phyloP scores from a whole-genome alignment of 306 rosid species.

The Dalbergia cultrata region DNA sequence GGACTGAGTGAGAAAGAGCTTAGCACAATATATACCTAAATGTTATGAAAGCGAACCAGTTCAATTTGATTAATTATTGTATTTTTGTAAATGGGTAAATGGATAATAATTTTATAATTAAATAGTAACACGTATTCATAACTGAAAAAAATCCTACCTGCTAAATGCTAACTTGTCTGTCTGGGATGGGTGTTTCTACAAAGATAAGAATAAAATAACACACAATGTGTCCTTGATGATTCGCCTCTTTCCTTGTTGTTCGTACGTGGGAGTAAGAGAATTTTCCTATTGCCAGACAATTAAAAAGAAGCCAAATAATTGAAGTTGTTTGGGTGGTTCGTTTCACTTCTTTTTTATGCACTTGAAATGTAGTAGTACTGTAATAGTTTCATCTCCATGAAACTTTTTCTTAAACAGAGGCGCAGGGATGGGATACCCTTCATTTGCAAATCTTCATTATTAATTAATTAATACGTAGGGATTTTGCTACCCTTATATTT shows the following conservation, averaged over 20 bases:
- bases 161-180: neutral
- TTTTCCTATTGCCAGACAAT: slow-evolving; percentile 33
- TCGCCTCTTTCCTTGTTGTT: slow-evolving; percentile 3
- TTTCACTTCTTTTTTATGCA: slow-evolving; percentile 48
- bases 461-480: neutral
- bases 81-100: neutral
- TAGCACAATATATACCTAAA: neutral
- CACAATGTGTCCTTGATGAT: neutral
- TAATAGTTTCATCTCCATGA: neutral
- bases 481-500: neutral
- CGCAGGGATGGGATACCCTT: neutral
- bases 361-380: slow-evolving; percentile 1
- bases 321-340: slow-evolving; percentile 43
- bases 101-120: neutral
- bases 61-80: neutral
- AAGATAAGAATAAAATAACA: neutral
- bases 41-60: neutral
- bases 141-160: neutral
- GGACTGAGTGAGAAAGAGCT: neutral
- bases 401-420: slow-evolving; percentile 21
- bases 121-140: neutral
- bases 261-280: slow-evolving; percentile 22
- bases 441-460: neutral
- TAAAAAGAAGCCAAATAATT: slow-evolving; percentile 40
- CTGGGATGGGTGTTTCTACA: neutral